Conservation (phyloP, 179 eudicot species). For the Nepenthes alata region DNA sequence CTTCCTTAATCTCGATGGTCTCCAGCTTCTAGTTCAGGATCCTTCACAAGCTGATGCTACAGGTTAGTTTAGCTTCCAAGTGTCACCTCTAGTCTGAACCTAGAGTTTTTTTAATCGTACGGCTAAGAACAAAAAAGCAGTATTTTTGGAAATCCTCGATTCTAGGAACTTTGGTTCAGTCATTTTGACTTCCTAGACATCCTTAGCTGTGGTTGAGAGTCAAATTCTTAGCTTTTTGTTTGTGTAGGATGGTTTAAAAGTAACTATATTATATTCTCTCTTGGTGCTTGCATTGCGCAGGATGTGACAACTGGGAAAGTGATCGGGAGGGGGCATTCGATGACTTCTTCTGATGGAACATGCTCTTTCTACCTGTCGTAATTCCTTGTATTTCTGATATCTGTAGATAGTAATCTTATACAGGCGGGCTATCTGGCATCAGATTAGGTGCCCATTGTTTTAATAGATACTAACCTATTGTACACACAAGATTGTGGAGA, state of each 20-base stretch:
- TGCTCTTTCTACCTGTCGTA: conserved; percentile 35
- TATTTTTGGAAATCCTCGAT: neutral
- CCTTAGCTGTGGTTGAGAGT: conserved; percentile 10
- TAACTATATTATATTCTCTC: conserved; percentile 36
- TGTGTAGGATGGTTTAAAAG: conserved; percentile 15
- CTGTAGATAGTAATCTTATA: conserved; percentile 20
- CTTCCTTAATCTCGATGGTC: conserved; percentile 45
- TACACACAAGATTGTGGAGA: neutral
- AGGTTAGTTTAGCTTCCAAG: conserved; percentile 64
- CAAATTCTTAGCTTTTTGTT: conserved; percentile 11
- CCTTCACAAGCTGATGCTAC: conserved; percentile 62
- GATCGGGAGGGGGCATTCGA: conserved; percentile 97
- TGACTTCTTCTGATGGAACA: conserved; percentile 82
- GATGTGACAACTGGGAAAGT: conserved; percentile 78
- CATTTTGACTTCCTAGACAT: conserved; percentile 11
- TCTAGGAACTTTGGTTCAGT: conserved; percentile 12
- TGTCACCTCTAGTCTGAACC: conserved; percentile 19
- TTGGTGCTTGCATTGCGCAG: conserved; percentile 85
- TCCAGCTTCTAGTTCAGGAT: conserved; percentile 79
- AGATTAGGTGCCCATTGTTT: conserved; percentile 19
- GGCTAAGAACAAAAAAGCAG: too few relatives aligned
- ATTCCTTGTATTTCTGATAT: conserved; percentile 16
- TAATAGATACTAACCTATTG: conserved; percentile 6
- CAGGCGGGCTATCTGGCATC: conserved; percentile 14
- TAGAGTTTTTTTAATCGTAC: conserved; percentile 1